Percentiles rank a stretch among this genome's conserved stretches.
Conservation (phyloP, 345 rosid species). For the Linum usitatissimum region DNA sequence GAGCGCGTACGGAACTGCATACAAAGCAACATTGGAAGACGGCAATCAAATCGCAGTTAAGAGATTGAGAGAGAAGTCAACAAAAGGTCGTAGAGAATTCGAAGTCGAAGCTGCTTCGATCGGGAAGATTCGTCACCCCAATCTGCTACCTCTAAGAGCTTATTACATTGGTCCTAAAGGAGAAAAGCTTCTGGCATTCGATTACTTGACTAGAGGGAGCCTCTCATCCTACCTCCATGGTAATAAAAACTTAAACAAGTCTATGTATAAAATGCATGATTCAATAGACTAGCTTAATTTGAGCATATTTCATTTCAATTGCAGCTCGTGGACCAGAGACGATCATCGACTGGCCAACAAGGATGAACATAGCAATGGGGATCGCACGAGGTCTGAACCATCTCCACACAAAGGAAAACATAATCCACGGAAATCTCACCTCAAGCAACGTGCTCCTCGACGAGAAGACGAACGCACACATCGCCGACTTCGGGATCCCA, state of each 20-base stretch:
- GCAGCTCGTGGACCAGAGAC: conserved; percentile 94
- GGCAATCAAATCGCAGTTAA: conserved; percentile 83
- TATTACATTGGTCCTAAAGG: conserved; percentile 94
- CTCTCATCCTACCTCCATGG: conserved; percentile 90
- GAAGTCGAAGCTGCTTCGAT: conserved; percentile 61
- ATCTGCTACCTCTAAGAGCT: conserved; percentile 73
- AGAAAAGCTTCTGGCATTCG: conserved; percentile 90
- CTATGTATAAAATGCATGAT: no score
- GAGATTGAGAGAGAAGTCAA: conserved; percentile 79
- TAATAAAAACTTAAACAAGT: conserved; percentile 16
- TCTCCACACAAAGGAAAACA: conserved; percentile 70
- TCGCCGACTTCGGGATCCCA: conserved; percentile 70
- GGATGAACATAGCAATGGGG: conserved; percentile 71
- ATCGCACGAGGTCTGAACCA: conserved; percentile 51
- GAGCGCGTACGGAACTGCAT: conserved; percentile 81
- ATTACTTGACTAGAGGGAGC: conserved; percentile 82
- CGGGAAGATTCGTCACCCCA: conserved; percentile 68
- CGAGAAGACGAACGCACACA: conserved; percentile 46
- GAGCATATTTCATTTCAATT: neutral
- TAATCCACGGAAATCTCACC: conserved; percentile 73
- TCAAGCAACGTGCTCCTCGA: conserved; percentile 71
- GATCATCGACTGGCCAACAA: conserved; percentile 53
- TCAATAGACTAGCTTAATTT: no score
- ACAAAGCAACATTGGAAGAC: conserved; percentile 82
- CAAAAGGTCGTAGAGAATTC: conserved; percentile 70